Evolutionary conservation across 2,329 filamentous ascomycete genomes (phyloP).

Genomic region (Pestalotiopsis fici): DNA sequence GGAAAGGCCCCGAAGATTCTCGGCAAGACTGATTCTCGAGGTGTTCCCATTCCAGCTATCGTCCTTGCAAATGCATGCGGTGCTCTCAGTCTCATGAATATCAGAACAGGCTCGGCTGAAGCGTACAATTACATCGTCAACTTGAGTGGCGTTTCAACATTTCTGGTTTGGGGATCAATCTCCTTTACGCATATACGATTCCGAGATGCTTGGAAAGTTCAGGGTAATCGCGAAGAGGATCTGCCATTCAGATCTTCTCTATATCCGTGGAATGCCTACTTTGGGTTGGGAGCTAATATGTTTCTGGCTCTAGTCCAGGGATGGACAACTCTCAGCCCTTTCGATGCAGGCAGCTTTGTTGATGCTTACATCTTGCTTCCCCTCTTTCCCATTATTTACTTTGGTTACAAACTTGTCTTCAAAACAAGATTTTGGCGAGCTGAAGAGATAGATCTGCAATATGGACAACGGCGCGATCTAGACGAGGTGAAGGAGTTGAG

Average conservation of each 20-base stretch:
- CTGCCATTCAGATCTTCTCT: conserved; percentile 56
- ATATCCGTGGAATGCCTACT: conserved; percentile 62
- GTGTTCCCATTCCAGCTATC: conserved; percentile 62
- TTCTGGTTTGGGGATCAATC: conserved; percentile 72
- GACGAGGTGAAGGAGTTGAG: conserved; percentile 43
- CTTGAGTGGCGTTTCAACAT: conserved; percentile 69
- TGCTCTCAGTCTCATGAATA: conserved; percentile 73
- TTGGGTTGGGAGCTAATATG: conserved; percentile 57
- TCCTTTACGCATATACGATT: conserved; percentile 73
- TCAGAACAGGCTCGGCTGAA: conserved; percentile 64
- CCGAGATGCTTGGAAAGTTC: conserved; percentile 60
- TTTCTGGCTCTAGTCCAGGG: conserved; percentile 64
- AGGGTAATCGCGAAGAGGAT: conserved; percentile 55
- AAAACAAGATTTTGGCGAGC: conserved; percentile 51
- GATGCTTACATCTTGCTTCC: conserved; percentile 64
- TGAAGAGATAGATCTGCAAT: conserved; percentile 57
- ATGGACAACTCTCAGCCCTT: conserved; percentile 61
- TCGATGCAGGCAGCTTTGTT: conserved; percentile 59
- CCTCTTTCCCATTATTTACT: conserved; percentile 59
- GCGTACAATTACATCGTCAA: conserved; percentile 73
- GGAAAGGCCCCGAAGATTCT: conserved; percentile 71
- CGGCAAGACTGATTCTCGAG: conserved; percentile 65
- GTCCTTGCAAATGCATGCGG: conserved; percentile 72
- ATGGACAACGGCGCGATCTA: conserved; percentile 55
- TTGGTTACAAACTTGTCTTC: conserved; percentile 55